A percentile compares a stretch with the other conserved stretches of the same genome.
phyloP scores from a whole-genome alignment of 345 rosid species.

The Hypericum androsaemum region DNA sequence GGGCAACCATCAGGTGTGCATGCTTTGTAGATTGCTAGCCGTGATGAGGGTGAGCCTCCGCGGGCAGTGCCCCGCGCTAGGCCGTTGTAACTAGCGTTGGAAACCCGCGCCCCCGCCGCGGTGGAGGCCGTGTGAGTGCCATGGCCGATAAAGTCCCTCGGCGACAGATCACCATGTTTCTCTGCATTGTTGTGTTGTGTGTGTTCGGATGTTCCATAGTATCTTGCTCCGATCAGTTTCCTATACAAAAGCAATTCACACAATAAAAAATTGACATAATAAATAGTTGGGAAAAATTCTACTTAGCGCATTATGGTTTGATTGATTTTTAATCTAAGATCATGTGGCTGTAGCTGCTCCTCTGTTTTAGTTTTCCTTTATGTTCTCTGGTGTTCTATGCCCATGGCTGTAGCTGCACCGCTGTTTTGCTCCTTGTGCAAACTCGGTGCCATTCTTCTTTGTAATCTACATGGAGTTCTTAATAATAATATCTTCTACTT shows the following conservation, averaged over 20 bases:
- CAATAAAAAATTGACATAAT: too few relatives aligned
- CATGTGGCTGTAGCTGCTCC: too few relatives aligned
- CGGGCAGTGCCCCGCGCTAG: constrained; percentile 41
- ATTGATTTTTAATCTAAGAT: too few relatives aligned
- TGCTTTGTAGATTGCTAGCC: constrained; percentile 51
- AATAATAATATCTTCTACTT: too few relatives aligned
- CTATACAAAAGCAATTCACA: constrained; percentile 13
- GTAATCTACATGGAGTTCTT: too few relatives aligned
- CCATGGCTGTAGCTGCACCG: too few relatives aligned
- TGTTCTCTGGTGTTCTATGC: too few relatives aligned
- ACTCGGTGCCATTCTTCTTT: too few relatives aligned
- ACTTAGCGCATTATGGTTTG: too few relatives aligned
- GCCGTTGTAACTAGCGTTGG: constrained; percentile 45
- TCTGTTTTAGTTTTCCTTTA: too few relatives aligned
- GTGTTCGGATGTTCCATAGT: constrained; percentile 16
- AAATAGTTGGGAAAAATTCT: too few relatives aligned
- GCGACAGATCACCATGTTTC: constrained; percentile 18
- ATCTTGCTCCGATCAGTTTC: constrained; percentile 64
- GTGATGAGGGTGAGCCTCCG: constrained; percentile 42
- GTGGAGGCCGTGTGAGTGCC: constrained; percentile 62
- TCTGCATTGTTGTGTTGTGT: constrained; percentile 11
- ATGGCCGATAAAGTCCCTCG: constrained; percentile 51
- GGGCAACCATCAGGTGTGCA: constrained; percentile 50
- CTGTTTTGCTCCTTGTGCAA: too few relatives aligned
- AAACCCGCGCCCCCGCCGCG: constrained; percentile 41